Percentiles rank a stretch among this genome's conserved stretches.
Conservation (phyloP, 2,329 filamentous ascomycete genomes). For the Sclerotinia nivalis region DNA sequence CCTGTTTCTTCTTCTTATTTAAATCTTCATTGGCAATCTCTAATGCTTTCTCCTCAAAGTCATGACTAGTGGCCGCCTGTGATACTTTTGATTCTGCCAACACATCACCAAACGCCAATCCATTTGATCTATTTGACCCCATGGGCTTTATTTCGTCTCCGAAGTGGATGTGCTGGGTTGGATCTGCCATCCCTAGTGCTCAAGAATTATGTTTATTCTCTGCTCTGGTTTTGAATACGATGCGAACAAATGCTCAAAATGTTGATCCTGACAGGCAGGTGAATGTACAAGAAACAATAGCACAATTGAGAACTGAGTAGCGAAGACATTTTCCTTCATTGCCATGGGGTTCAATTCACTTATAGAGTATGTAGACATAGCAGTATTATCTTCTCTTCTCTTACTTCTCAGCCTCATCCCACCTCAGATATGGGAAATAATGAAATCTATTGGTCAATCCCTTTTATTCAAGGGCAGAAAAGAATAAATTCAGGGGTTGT, state of each 20-base stretch:
- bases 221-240: background rate
- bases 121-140: constrained; percentile 21
- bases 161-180: constrained; percentile 30
- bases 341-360: background rate
- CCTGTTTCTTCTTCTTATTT: constrained; percentile 40
- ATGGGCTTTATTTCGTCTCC: constrained; percentile 34
- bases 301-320: background rate
- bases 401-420: background rate
- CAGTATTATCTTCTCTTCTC: background rate
- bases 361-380: background rate
- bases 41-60: constrained; percentile 34
- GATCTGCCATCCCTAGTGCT: constrained; percentile 28
- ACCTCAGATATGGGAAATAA: background rate
- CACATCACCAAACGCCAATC: constrained; percentile 17
- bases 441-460: background rate
- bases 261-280: background rate
- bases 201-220: background rate
- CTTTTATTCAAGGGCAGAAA: background rate
- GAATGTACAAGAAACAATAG: background rate
- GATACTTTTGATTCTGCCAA: constrained; percentile 26
- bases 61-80: constrained; percentile 29
- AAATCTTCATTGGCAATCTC: constrained; percentile 36
- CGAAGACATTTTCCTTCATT: background rate
- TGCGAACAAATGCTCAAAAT: background rate
- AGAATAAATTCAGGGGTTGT: background rate